Percentiles rank a stretch among this genome's conserved stretches.
These are phyloP conservation scores for Mortierella sp. DNA, from an alignment of 371 early-diverging fungal genomes.

Conservation along the genomic window DNA sequence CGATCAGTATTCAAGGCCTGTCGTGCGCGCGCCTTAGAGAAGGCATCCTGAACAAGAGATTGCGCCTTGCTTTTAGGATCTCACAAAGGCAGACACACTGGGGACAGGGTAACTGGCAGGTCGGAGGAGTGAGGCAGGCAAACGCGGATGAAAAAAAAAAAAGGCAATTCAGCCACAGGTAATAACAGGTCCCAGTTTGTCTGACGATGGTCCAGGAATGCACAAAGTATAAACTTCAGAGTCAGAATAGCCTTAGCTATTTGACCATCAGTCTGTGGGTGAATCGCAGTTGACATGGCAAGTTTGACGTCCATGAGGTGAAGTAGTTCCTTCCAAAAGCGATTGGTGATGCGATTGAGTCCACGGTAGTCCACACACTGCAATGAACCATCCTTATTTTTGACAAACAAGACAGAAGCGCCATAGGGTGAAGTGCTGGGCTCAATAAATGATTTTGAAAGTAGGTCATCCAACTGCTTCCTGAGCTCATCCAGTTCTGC, in stretches of 20 bases:
- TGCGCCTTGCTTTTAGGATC: neutral
- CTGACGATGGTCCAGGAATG: constrained; percentile 7
- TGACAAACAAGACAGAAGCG: constrained; percentile 61
- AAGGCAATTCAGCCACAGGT: constrained; percentile 28
- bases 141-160: constrained; percentile 38
- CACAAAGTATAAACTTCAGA: constrained; percentile 64
- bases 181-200: constrained; percentile 1
- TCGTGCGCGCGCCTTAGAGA: neutral
- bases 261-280: constrained; percentile 70
- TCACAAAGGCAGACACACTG: constrained; percentile 6
- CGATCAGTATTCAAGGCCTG: neutral
- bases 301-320: constrained; percentile 55
- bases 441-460: constrained; percentile 36
- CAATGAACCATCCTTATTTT: constrained; percentile 61
- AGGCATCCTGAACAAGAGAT: neutral
- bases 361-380: constrained; percentile 62
- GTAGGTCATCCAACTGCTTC: constrained; percentile 44
- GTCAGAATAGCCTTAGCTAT: constrained; percentile 64
- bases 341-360: neutral
- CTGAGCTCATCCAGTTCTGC: constrained; percentile 48
- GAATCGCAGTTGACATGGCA: neutral
- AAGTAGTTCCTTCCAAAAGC: constrained; percentile 10
- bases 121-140: neutral
- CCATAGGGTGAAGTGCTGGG: constrained; percentile 59
- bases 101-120: neutral